Evolutionary conservation across 2,329 filamentous ascomycete genomes (phyloP), one percentile per base, ranked within the genome.

Genomic region (Plenodomus lindquistii): DNA sequence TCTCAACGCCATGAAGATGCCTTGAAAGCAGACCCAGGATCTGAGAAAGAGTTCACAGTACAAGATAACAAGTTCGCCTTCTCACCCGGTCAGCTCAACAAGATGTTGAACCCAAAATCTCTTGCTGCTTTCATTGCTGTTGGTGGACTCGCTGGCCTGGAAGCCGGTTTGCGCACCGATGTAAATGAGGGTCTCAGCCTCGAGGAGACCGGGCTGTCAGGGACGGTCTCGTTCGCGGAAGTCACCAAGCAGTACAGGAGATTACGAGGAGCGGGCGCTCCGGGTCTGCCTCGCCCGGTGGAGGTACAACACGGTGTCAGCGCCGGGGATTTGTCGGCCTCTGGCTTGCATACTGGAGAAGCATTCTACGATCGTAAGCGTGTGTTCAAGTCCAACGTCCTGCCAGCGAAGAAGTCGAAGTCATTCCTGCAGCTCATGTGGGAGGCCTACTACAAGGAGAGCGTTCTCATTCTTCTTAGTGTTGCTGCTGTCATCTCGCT

Each of bases 11-110:
- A 57, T 13, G 55, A 57, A 35, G 65, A 71, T 40, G 63, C 65
- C 11, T 51, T 69, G 18, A 48, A 44, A 21, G 54, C 65, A 3
- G 65, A 67, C 27, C 60, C 60, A 4, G 63, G 62, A 9, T 50
- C 55, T 2, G 65, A 69, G 45, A 50, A 67, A 78, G 88, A 92
- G 54, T 96, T 95, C 60, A 60, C 82, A 37, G 80, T 93, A 10
- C 79, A 86, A 7, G 59, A 68, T 45, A 96, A 94, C 67, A 86
- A 87, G 0, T 96, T 96, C 65, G 91, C 90, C 13, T 96, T 90
- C 67, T 84, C 85, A 2, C 85, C 85, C 13, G 91, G 91, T 10
- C 86, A 94, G 65, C 78, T 96, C 55, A 86, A 85, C 55, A 93
- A 92, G 72, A 74, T 93, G 15, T 76, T 91, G 40, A 91, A 91